Conservation (phyloP, 768 basidiomycete species). For the Macrolepiota fuliginosa region DNA sequence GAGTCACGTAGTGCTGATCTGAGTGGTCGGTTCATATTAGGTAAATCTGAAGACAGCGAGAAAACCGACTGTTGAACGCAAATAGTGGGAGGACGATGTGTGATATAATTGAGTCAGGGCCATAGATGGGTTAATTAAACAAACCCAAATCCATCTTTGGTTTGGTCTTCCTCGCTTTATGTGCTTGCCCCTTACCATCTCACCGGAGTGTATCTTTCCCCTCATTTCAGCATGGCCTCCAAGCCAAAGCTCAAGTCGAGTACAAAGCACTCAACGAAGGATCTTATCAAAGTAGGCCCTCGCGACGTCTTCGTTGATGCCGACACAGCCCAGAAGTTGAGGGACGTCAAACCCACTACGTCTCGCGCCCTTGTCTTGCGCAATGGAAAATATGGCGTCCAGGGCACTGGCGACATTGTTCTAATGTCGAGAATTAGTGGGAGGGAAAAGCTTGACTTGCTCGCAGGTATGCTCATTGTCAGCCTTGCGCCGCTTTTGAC, state of each 20-base stretch:
- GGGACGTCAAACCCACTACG: slow-evolving; percentile 53
- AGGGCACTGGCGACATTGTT: slow-evolving; percentile 67
- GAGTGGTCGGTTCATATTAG: too few species aligned
- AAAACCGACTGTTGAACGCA: too few species aligned
- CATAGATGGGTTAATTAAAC: too few species aligned
- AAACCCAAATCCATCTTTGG: too few species aligned
- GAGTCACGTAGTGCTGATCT: too few species aligned
- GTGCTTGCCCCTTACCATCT: background rate
- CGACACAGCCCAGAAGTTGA: slow-evolving; percentile 7
- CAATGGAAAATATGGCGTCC: slow-evolving; percentile 71
- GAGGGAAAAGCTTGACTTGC: slow-evolving; percentile 75
- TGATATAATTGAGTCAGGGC: too few species aligned
- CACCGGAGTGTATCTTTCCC: background rate
- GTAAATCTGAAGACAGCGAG: too few species aligned
- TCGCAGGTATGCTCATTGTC: slow-evolving; percentile 54
- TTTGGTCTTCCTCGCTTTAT: background rate
- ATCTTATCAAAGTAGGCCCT: slow-evolving; percentile 15
- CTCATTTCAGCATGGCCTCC: slow-evolving; percentile 21
- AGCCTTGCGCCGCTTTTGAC: slow-evolving; percentile 7
- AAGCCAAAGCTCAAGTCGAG: slow-evolving; percentile 14
- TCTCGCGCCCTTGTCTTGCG: slow-evolving; percentile 71
- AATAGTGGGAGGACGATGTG: too few species aligned
- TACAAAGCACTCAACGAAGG: slow-evolving; percentile 4
- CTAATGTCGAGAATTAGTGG: slow-evolving; percentile 62
- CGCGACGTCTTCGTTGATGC: slow-evolving; percentile 16